phyloP scores from a whole-genome alignment of 176 grass and related monocot genomes.

The Eremochloa ophiuroides region DNA sequence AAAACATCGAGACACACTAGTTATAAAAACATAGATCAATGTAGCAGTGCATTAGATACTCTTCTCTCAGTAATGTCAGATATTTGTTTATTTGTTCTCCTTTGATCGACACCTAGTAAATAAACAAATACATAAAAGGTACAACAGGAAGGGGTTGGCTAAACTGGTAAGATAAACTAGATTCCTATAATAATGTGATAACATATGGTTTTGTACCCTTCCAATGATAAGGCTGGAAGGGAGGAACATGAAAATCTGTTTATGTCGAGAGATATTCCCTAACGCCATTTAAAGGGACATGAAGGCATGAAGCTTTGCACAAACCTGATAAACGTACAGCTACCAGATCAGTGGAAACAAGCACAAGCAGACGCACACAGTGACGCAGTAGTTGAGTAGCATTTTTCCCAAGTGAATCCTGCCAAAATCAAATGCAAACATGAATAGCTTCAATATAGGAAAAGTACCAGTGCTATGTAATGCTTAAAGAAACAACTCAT shows the following conservation, averaged over 20 bases:
- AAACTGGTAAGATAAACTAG: background rate
- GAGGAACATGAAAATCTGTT: background rate
- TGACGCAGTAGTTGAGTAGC: conserved; percentile 91
- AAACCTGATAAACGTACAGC: conserved; percentile 93
- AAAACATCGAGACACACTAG: background rate
- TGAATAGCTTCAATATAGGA: conserved; percentile 19
- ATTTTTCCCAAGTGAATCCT: conserved; percentile 99
- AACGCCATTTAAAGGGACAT: background rate
- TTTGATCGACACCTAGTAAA: conserved; percentile 10
- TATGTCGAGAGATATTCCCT: background rate
- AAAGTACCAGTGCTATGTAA: conserved; percentile 6
- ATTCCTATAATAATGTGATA: background rate
- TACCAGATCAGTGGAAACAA: conserved; percentile 85
- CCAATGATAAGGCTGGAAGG: conserved; percentile 2
- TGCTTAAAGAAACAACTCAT: conserved; percentile 5
- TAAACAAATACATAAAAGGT: background rate
- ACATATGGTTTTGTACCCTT: conserved; percentile 1
- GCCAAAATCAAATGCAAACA: conserved; percentile 33
- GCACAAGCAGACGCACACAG: conserved; percentile 84
- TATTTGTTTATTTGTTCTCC: conserved; percentile 8
- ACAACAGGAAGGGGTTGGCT: background rate
- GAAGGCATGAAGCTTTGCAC: background rate
- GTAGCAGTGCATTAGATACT: conserved; percentile 16
- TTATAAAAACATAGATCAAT: background rate
- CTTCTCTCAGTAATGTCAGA: conserved; percentile 1